Percentiles rank a stretch among this genome's conserved stretches.
phyloP scores from a whole-genome alignment of 108 stramenopile genomes.

The Pseudonitzschia multiseries region DNA sequence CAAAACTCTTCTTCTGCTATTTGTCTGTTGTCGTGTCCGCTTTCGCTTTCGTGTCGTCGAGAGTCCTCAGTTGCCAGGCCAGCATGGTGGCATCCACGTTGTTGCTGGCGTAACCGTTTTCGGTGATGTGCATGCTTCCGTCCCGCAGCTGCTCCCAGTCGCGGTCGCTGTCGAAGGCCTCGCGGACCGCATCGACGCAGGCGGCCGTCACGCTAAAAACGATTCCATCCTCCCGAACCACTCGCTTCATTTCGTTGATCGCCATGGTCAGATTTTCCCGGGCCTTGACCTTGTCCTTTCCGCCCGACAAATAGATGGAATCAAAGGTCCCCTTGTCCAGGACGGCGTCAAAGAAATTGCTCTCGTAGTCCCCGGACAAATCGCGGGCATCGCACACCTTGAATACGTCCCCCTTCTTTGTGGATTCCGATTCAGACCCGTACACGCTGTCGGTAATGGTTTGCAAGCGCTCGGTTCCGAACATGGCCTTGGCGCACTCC shows the following conservation, averaged over 20 bases:
- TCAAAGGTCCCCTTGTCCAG: conserved; percentile 79
- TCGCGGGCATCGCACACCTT: conserved; percentile 58
- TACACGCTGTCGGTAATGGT: conserved; percentile 5
- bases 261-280: conserved; percentile 46
- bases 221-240: conserved; percentile 51
- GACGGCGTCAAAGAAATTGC: conserved; percentile 64
- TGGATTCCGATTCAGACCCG: too few relatives aligned
- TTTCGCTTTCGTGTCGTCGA: too few relatives aligned
- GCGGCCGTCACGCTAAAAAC: conserved; percentile 59
- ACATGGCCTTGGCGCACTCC: conserved; percentile 50
- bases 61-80: conserved; percentile 42
- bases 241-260: conserved; percentile 51
- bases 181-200: conserved; percentile 46
- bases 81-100: conserved; percentile 65
- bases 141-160: conserved; percentile 35
- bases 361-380: conserved; percentile 23
- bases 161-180: conserved; percentile 11
- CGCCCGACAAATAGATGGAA: conserved; percentile 67
- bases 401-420: too few relatives aligned
- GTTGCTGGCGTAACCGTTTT: conserved; percentile 68
- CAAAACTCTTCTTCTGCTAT: too few relatives aligned
- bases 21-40: too few relatives aligned
- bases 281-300: conserved; percentile 40
- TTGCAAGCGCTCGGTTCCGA: conserved; percentile 31
- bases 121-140: conserved; percentile 50